A percentile compares a stretch with the other conserved stretches of the same genome.
phyloP scores from a whole-genome alignment of 177 flowering plant species.

The Vitis hybrid region DNA sequence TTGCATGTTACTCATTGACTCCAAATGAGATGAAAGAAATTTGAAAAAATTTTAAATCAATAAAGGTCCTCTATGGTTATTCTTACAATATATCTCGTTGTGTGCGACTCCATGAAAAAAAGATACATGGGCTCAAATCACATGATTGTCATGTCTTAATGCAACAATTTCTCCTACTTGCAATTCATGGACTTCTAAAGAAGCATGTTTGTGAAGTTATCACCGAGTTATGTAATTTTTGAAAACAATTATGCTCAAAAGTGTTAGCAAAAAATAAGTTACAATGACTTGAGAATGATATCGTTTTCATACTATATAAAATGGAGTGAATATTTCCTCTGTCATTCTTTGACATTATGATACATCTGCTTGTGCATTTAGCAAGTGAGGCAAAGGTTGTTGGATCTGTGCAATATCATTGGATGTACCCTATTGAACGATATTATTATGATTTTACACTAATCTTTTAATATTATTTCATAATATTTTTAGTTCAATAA shows the following conservation, averaged over 20 bases:
- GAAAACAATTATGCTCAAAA: slow-evolving; percentile 13
- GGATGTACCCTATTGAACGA: too few relatives aligned
- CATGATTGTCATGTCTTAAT: slow-evolving; percentile 28
- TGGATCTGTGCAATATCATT: too few relatives aligned
- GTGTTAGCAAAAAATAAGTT: not conserved
- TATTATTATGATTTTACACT: too few relatives aligned
- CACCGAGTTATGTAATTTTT: slow-evolving; percentile 11
- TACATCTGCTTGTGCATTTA: too few relatives aligned
- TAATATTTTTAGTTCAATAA: too few relatives aligned
- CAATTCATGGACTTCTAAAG: not conserved
- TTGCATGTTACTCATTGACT: slow-evolving; percentile 5
- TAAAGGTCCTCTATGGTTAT: slow-evolving; percentile 23
- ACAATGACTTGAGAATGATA: not conserved
- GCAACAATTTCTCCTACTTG: slow-evolving; percentile 17
- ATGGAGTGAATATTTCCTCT: too few relatives aligned
- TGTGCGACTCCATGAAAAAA: slow-evolving; percentile 11
- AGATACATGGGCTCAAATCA: slow-evolving; percentile 10
- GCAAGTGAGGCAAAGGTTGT: too few relatives aligned
- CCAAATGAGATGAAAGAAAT: not conserved
- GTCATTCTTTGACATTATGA: too few relatives aligned
- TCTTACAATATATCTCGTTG: slow-evolving; percentile 17
- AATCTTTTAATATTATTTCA: too few relatives aligned
- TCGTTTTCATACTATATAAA: too few relatives aligned
- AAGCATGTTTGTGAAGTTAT: not conserved
- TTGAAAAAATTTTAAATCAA: not conserved